These are phyloP conservation scores for Cladosporium sp. DNA, from an alignment of 2,329 filamentous ascomycete species.

Conservation along the genomic window DNA sequence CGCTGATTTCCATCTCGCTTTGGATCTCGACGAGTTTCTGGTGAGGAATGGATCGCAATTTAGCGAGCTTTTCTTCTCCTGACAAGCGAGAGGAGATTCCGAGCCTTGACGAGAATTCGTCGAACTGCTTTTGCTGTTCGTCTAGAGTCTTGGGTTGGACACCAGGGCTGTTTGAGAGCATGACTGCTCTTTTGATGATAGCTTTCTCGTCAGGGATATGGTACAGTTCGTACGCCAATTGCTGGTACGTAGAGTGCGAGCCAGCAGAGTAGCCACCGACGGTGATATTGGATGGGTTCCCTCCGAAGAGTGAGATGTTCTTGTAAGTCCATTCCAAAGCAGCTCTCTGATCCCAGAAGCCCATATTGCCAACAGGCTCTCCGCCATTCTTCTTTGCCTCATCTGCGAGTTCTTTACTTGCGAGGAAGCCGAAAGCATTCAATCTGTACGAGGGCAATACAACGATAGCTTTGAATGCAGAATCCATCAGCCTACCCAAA, in stretches of 20 bases:
- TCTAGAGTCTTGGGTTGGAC: conserved; percentile 48
- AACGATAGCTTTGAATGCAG: conserved; percentile 46
- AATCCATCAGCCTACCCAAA: conserved; percentile 46
- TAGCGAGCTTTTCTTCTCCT: conserved; percentile 42
- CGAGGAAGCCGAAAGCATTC: conserved; percentile 54
- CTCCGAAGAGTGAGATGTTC: conserved; percentile 50
- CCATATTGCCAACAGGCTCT: conserved; percentile 46
- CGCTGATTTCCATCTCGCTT: conserved; percentile 43
- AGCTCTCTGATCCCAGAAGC: conserved; percentile 55
- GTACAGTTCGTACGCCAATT: conserved; percentile 53
- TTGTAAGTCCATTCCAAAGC: conserved; percentile 54
- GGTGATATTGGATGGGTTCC: conserved; percentile 49
- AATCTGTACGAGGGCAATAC: conserved; percentile 55
- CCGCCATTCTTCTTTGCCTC: conserved; percentile 36
- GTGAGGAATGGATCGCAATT: conserved; percentile 39
- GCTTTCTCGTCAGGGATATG: conserved; percentile 41
- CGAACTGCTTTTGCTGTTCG: conserved; percentile 50
- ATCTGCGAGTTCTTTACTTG: conserved; percentile 43
- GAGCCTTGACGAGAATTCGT: conserved; percentile 45
- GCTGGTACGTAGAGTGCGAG: conserved; percentile 54
- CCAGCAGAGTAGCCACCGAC: conserved; percentile 55
- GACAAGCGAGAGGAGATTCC: conserved; percentile 40
- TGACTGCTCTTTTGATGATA: conserved; percentile 49
- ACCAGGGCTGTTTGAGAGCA: conserved; percentile 53
- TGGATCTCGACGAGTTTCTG: conserved; percentile 41